Evolutionary conservation across 2,329 filamentous ascomycete genomes (phyloP).

Genomic region (Beauveria sp.): DNA sequence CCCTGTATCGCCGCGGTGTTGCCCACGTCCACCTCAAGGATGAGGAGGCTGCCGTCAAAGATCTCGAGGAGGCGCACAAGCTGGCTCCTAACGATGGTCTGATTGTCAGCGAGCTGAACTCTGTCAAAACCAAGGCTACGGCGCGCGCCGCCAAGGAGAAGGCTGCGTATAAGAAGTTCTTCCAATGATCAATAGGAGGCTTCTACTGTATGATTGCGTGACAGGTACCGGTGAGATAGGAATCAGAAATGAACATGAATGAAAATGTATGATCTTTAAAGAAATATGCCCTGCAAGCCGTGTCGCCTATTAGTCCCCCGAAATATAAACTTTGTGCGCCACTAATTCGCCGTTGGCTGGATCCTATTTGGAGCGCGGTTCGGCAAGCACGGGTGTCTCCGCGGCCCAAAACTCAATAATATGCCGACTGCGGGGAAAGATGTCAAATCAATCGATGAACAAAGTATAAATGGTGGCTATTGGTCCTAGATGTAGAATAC

Average conservation of each 20-base stretch:
- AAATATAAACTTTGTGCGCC: neutral
- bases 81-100: conserved; percentile 69
- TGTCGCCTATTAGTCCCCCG: neutral
- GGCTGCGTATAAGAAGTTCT: conserved; percentile 89
- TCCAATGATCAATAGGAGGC: conserved; percentile 45
- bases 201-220: neutral
- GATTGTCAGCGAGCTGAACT: conserved; percentile 64
- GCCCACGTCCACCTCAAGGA: conserved; percentile 73
- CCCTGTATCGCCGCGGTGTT: conserved; percentile 72
- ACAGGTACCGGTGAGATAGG: neutral
- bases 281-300: neutral
- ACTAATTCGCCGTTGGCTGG: neutral
- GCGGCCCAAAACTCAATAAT: neutral
- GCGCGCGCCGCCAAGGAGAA: conserved; percentile 81
- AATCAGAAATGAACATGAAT: neutral
- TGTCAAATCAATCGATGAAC: no score
- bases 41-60: conserved; percentile 70
- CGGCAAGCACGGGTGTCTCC: no score
- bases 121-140: conserved; percentile 69
- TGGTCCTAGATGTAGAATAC: no score
- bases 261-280: neutral
- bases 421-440: neutral
- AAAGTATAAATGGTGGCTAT: no score
- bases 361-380: neutral
- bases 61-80: conserved; percentile 67